Conservation (phyloP, 192 early-diverging fungal genomes). For the Obelidium mucronatum region DNA sequence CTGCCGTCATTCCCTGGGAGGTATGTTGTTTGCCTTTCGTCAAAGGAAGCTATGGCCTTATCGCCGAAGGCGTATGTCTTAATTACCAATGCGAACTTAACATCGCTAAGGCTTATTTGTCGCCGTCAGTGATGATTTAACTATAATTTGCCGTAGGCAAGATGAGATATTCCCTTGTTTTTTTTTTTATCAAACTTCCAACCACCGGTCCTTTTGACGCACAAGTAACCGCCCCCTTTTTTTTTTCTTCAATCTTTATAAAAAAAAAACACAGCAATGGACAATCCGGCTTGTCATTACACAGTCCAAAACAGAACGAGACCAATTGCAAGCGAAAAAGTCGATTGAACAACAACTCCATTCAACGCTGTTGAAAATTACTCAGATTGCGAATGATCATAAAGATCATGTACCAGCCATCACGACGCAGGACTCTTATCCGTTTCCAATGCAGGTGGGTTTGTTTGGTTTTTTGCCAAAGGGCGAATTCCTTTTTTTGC, state of each 20-base stretch:
- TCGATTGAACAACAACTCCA: constrained; percentile 40
- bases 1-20: constrained; percentile 52
- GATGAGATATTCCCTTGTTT: too few species aligned
- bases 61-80: too few species aligned
- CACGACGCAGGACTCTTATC: constrained; percentile 50
- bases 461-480: background rate
- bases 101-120: too few species aligned
- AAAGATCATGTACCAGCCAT: constrained; percentile 55
- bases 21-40: constrained; percentile 13
- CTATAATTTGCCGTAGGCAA: too few species aligned
- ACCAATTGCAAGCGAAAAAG: constrained; percentile 47
- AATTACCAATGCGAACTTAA: too few species aligned
- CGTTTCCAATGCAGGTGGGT: constrained; percentile 44
- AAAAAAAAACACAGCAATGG: constrained; percentile 46
- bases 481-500: background rate
- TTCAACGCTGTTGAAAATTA: constrained; percentile 36
- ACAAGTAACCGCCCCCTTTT: background rate
- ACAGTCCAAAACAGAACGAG: constrained; percentile 43
- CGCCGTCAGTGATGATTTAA: too few species aligned
- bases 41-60: background rate
- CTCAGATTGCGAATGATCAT: constrained; percentile 47
- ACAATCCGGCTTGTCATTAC: constrained; percentile 34
- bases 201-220: background rate
- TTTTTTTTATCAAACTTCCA: too few species aligned
- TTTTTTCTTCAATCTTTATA: background rate